Conservation (phyloP, 1,139 yeast genomes). For the Blastobotrys indianensis region DNA sequence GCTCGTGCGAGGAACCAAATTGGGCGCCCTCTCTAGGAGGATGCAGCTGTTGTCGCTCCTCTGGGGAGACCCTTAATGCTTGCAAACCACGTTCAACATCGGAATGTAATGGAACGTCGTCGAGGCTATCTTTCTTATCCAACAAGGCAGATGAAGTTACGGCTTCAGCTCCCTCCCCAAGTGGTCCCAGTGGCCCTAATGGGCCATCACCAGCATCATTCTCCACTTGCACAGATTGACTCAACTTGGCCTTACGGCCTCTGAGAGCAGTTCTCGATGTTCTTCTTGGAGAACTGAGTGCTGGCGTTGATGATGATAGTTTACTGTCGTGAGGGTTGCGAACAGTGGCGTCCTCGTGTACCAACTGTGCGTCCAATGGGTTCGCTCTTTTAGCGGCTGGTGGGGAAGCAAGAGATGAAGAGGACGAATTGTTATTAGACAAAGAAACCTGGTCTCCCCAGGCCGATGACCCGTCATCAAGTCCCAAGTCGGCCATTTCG, state of each 20-base stretch:
- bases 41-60: background rate
- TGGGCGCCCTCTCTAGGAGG: background rate
- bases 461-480: conserved; percentile 19
- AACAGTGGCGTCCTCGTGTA: too few relatives aligned
- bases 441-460: conserved; percentile 28
- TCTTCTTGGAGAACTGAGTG: conserved; percentile 9
- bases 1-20: background rate
- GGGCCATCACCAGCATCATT: conserved; percentile 9
- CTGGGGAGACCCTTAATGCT: background rate
- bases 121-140: background rate
- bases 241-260: conserved; percentile 15
- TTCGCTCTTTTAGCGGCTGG: background rate
- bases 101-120: conserved; percentile 7
- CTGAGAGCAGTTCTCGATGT: conserved; percentile 12
- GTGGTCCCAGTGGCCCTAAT: conserved; percentile 12
- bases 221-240: conserved; percentile 13
- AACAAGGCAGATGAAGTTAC: background rate
- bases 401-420: conserved; percentile 17
- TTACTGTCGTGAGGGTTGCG: too few relatives aligned
- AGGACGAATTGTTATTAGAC: conserved; percentile 21
- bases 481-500: conserved; percentile 10
- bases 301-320: conserved; percentile 8
- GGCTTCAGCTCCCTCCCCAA: conserved; percentile 3
- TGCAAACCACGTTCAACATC: conserved; percentile 1
- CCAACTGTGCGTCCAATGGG: background rate